Percentiles rank a stretch among this genome's conserved stretches.
These are phyloP conservation scores for Plectosphaerella plurivora DNA, from an alignment of 2,329 filamentous ascomycete genomes.

Conservation along the genomic window DNA sequence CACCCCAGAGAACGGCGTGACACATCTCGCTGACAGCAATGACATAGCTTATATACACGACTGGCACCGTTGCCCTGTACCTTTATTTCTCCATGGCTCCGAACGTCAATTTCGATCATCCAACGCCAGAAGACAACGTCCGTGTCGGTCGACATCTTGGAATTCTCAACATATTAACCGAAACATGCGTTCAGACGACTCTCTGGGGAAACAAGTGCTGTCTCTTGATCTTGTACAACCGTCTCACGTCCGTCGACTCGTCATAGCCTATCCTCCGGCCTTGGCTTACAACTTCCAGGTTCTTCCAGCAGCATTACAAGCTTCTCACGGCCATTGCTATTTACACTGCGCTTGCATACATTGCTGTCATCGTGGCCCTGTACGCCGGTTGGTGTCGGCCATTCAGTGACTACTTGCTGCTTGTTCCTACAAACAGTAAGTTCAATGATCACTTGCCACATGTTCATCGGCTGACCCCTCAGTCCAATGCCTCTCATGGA, in stretches of 20 bases:
- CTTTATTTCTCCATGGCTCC: constrained; percentile 2
- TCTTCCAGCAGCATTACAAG: too few species aligned
- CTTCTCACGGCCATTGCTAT: neutral
- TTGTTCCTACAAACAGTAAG: neutral
- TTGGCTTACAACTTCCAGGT: too few species aligned
- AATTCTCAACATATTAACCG: constrained; percentile 4
- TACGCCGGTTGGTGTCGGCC: constrained; percentile 10
- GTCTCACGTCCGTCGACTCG: constrained; percentile 4
- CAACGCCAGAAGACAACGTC: neutral
- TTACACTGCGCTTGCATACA: constrained; percentile 4
- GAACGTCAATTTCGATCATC: neutral
- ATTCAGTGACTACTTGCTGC: constrained; percentile 7
- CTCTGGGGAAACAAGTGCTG: constrained; percentile 10
- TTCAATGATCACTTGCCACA: too few species aligned
- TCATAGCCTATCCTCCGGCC: neutral
- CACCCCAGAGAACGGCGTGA: too few species aligned
- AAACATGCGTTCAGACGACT: constrained; percentile 9
- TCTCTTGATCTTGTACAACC: constrained; percentile 6
- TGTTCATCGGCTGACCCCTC: too few species aligned
- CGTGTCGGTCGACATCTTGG: constrained; percentile 3
- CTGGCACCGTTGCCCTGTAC: neutral
- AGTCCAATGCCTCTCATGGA: constrained; percentile 9
- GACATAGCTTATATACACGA: constrained; percentile 1
- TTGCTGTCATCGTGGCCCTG: constrained; percentile 5
- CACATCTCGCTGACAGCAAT: too few species aligned